Percentiles rank a stretch among this genome's conserved stretches.
Evolutionary conservation across 305 asterid genomes (phyloP).

Genomic region (Rubia tinctorum): DNA sequence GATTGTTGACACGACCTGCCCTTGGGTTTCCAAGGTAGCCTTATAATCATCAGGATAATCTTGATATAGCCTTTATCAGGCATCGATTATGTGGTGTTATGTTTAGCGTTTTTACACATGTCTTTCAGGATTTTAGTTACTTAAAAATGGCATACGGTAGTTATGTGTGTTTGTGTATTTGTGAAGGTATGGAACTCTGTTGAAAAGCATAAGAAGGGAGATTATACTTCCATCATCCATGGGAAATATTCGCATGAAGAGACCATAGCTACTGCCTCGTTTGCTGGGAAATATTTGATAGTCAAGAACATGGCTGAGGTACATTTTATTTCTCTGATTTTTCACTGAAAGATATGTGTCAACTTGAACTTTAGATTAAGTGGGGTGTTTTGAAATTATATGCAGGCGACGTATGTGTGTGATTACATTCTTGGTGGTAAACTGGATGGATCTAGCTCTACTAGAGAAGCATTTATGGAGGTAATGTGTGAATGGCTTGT

Average conservation of each 20-base stretch:
- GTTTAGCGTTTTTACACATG: neutral
- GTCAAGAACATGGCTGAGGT: slow-evolving; percentile 97
- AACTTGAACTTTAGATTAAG: neutral
- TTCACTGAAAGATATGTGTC: neutral
- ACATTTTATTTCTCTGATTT: slow-evolving; percentile 5
- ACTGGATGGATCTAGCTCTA: slow-evolving; percentile 97
- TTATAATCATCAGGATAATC: neutral
- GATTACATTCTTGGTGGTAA: slow-evolving; percentile 84
- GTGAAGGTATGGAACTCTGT: slow-evolving; percentile 86
- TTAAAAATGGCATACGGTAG: neutral
- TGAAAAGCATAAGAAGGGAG: slow-evolving; percentile 98
- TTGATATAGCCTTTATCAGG: neutral
- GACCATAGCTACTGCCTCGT: slow-evolving; percentile 97
- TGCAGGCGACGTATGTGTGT: slow-evolving; percentile 45
- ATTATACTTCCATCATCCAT: slow-evolving; percentile 90
- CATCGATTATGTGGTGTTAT: neutral
- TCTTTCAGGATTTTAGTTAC: neutral
- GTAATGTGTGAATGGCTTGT: slow-evolving; percentile 33
- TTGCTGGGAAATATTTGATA: slow-evolving; percentile 85
- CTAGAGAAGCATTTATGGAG: slow-evolving; percentile 90
- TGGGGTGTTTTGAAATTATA: slow-evolving; percentile 6
- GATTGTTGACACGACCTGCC: slow-evolving; percentile 98
- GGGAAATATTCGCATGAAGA: slow-evolving; percentile 95
- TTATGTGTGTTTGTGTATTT: slow-evolving; percentile 5
- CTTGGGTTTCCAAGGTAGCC: slow-evolving; percentile 97